Evolutionary conservation across 441 rosid genomes (phyloP), one percentile per base, ranked within the genome.

Genomic region (Populus hybrid): DNA sequence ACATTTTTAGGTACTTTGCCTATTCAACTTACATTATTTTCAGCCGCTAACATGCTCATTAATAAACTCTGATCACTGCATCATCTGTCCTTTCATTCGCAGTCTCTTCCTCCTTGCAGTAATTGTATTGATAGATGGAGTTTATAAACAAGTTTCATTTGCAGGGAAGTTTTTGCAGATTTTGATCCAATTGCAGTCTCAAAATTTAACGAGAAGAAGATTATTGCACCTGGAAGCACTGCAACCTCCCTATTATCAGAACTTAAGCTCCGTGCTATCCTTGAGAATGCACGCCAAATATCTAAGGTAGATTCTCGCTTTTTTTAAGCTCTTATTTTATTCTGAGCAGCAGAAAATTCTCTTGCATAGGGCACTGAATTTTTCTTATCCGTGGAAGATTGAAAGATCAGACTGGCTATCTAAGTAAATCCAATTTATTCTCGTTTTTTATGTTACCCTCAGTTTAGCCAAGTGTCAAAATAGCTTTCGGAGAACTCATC

Each of bases 121-220:
- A 77, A 67, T 46, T 21, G 36, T 75, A 2, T 79, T 32, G 57
- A 16, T 68, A 8, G 21, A n/a, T 26, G 26, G 21, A 32, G 50
- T 42, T 50, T 32, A 59, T n/a, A 72, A n/a, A 73, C 64, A 23
- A 69, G 66, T 40, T 72, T 68, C 75, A 67, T 72, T 36, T 73
- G 80, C 92, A 94, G 98, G 89, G 95, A 94, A 82, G 91, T 89
- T 78, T 94, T 94, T 83, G 84, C 83, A 59, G 93, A 90, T 81
- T 94, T 91, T 81, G 97, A 91, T 83, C 97, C 94, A 18, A 71
- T 84, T 42, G 87, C 87, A 71, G 92, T 92, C 67, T 86, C 94
- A 26, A 90, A 90, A 79, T 78, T 94, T 75, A 91, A 89, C 28
- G 98, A 92, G 85, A 92, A 92, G 90, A 90, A 88, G 87, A 81